Evolutionary conservation across 169 alveolate genomes (phyloP), one percentile per base, ranked within the genome.

Genomic region (Plasmodium relictum): DNA sequence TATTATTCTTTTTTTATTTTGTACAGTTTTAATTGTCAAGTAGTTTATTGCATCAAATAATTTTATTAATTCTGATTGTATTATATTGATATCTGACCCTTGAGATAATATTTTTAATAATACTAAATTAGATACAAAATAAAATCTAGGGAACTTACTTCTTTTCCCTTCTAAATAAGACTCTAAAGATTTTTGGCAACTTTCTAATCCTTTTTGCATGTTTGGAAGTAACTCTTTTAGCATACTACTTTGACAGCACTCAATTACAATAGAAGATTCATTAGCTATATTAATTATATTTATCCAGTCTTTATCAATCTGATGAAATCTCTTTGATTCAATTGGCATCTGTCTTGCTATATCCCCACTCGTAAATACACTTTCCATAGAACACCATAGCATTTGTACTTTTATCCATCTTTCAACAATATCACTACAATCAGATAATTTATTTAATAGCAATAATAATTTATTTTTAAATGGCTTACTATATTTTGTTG

Each of bases 301-400:
- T 73, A 97, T 94, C 99, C 99, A 98, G 74, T 93, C 96, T 88
- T 97, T 98, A 93, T 98, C 99, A 52, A 98, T 96, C 87, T 96
- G 97, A 76, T 94, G 97, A 96, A 98, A 98, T 89, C 97, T 91
- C 94, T 98, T 98, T 6, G 99, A 98, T 92, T 98, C 98, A 73
- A 96, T 95, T 12, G 99, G 99, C 98, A 98, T 96, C 92, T 98
- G 98, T 94, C 97, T 97, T 73, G 99, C 98, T 88, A 98, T 98
- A 94, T 98, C 99, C 37, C 99, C 99, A n/a, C 98, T 98, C 44
- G 98, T 97, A 94, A 98, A 98, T 88, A 98, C 99, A 18, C 99
- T 96, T 92, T 97, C 99, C 78, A 98, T 93, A 26, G 98, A 95
- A 8, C 98, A 96, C 99, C 99, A 98, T 91, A 97, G 96, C 88